A percentile compares a stretch with the other conserved stretches of the same genome.
These are phyloP conservation scores for Populus simonii DNA, from an alignment of 345 rosid genomes.

Conservation along the genomic window DNA sequence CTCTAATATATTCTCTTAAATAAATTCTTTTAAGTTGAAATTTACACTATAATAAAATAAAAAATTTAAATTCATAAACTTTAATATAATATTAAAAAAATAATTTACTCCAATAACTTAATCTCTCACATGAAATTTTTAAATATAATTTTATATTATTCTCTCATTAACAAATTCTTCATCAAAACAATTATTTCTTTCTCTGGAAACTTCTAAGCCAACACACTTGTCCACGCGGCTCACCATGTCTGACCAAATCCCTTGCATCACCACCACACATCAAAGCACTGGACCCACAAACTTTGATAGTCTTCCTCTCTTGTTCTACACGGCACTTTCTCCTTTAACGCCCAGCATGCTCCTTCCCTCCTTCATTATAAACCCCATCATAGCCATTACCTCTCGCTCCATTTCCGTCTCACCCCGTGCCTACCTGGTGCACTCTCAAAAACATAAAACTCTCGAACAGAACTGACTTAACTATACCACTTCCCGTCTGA, in stretches of 20 bases:
- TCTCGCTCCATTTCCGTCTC: neutral
- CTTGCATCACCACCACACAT: neutral
- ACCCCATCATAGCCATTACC: neutral
- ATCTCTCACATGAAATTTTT: too few species aligned
- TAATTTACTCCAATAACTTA: too few species aligned
- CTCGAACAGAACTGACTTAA: neutral
- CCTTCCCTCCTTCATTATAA: neutral
- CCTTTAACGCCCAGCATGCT: neutral
- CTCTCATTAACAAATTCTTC: too few species aligned
- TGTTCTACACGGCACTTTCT: neutral
- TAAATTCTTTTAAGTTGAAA: too few species aligned
- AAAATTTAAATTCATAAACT: too few species aligned
- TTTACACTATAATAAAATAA: too few species aligned
- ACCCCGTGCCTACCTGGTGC: neutral
- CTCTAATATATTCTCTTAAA: too few species aligned
- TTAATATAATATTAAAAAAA: too few species aligned
- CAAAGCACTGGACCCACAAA: neutral
- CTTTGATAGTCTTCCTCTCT: neutral
- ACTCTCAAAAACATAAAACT: neutral
- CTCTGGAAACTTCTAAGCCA: neutral
- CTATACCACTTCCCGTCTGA: neutral
- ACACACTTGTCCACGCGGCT: neutral
- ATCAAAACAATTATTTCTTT: neutral
- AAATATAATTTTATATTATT: too few species aligned
- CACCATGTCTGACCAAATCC: constrained; percentile 2